These are phyloP conservation scores for Coemansia nantahalensis DNA, from an alignment of 192 early-diverging fungal genomes.

Conservation along the genomic window DNA sequence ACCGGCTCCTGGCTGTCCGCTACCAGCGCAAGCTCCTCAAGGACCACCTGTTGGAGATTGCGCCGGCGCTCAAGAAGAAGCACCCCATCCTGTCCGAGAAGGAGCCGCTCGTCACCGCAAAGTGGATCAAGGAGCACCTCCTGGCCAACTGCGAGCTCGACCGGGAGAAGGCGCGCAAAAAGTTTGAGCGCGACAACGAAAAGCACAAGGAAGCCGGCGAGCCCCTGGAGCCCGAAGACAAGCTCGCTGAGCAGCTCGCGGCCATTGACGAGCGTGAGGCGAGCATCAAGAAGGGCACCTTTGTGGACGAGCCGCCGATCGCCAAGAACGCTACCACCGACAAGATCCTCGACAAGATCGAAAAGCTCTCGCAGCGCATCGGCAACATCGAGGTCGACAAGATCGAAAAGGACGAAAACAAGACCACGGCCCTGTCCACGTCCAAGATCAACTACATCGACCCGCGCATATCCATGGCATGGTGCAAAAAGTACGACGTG, in stretches of 20 bases:
- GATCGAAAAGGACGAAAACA: slow-evolving; percentile 97
- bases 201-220: slow-evolving; percentile 67
- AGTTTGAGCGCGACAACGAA: slow-evolving; percentile 80
- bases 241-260: slow-evolving; percentile 52
- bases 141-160: slow-evolving; percentile 65
- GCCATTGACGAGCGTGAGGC: slow-evolving; percentile 46
- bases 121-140: slow-evolving; percentile 71
- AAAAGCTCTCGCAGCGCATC: slow-evolving; percentile 71
- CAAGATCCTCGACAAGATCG: slow-evolving; percentile 68
- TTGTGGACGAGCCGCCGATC: slow-evolving; percentile 27
- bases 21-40: slow-evolving; percentile 79
- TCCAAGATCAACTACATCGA: slow-evolving; percentile 99
- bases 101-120: slow-evolving; percentile 76
- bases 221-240: slow-evolving; percentile 50
- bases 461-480: slow-evolving; percentile 91
- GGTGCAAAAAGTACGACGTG: slow-evolving; percentile 87
- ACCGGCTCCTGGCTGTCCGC: slow-evolving; percentile 85
- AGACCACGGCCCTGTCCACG: slow-evolving; percentile 91
- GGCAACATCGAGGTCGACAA: slow-evolving; percentile 67
- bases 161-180: slow-evolving; percentile 60
- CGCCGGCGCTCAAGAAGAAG: slow-evolving; percentile 78
- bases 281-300: slow-evolving; percentile 39
- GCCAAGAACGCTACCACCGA: slow-evolving; percentile 57
- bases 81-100: slow-evolving; percentile 59
- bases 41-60: slow-evolving; percentile 65